Conservation (phyloP, 306 rosid species). For the Prunus davidiana region DNA sequence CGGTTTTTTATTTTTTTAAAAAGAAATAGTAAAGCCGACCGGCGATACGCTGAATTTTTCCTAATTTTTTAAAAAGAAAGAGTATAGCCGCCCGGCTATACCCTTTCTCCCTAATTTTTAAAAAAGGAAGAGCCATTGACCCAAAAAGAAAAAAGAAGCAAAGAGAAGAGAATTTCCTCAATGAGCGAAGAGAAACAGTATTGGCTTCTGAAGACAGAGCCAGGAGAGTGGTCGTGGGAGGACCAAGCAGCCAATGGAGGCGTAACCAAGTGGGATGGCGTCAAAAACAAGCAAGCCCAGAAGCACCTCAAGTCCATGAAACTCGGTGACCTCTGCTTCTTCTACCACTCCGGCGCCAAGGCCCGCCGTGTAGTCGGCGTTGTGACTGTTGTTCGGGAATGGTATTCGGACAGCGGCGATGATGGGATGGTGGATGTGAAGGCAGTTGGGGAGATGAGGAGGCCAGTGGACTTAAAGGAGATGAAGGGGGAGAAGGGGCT, state of each 20-base stretch:
- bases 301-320: constrained; percentile 74
- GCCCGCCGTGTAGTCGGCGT: constrained; percentile 82
- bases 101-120: too few species aligned
- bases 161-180: neutral
- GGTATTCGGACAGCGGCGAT: constrained; percentile 35
- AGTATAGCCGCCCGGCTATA: too few species aligned
- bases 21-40: too few species aligned
- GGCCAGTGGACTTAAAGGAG: constrained; percentile 64
- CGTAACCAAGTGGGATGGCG: constrained; percentile 80
- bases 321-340: constrained; percentile 64
- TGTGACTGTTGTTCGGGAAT: constrained; percentile 52
- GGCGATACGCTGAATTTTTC: fast-evolving
- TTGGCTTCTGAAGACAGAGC: constrained; percentile 79
- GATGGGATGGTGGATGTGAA: constrained; percentile 64
- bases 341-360: constrained; percentile 80
- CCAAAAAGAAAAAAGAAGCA: neutral
- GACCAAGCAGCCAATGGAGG: constrained; percentile 77
- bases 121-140: too few species aligned
- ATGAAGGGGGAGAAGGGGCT: constrained; percentile 53
- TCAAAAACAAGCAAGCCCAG: constrained; percentile 85
- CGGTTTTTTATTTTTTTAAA: too few species aligned
- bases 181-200: constrained; percentile 29
- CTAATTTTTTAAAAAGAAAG: too few species aligned
- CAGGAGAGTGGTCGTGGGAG: constrained; percentile 91
- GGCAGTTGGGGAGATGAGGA: constrained; percentile 78